Evolutionary conservation across 1,284 basidiomycete genomes (phyloP).

Genomic region (Ustilago bromivora): DNA sequence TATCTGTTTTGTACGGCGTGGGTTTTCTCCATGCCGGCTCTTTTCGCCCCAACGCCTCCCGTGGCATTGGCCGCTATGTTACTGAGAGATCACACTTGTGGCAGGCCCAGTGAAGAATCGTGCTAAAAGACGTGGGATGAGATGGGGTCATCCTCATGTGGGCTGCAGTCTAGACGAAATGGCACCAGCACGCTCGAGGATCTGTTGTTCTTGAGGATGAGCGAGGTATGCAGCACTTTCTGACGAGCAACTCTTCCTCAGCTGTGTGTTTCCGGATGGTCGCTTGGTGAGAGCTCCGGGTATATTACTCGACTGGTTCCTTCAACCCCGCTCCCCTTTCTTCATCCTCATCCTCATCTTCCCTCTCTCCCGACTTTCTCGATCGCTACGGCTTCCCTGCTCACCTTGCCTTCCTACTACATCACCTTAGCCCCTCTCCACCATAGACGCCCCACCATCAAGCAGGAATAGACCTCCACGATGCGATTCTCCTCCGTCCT

Average conservation of each 20-base stretch:
- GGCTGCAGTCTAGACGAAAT: too few species aligned
- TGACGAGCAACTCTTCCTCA: background rate
- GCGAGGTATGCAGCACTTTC: background rate
- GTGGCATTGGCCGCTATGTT: background rate
- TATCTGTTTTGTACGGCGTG: background rate
- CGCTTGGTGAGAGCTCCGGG: background rate
- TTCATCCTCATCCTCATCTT: background rate
- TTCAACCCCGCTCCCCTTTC: background rate
- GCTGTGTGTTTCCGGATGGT: background rate
- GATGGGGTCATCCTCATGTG: background rate
- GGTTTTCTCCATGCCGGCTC: background rate
- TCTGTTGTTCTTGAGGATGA: background rate
- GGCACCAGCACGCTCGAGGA: background rate
- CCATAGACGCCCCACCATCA: background rate
- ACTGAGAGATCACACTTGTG: background rate
- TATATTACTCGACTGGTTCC: background rate
- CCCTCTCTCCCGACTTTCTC: background rate
- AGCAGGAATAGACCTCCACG: slow-evolving; percentile 1
- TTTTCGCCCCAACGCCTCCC: background rate
- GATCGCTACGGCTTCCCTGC: background rate
- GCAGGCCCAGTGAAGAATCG: background rate
- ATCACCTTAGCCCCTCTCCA: background rate
- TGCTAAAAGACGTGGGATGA: background rate
- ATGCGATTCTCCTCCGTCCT: slow-evolving; percentile 43
- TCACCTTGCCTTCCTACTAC: background rate